Conservation (phyloP, 2,329 filamentous ascomycete species). For the Aspergillus niger region DNA sequence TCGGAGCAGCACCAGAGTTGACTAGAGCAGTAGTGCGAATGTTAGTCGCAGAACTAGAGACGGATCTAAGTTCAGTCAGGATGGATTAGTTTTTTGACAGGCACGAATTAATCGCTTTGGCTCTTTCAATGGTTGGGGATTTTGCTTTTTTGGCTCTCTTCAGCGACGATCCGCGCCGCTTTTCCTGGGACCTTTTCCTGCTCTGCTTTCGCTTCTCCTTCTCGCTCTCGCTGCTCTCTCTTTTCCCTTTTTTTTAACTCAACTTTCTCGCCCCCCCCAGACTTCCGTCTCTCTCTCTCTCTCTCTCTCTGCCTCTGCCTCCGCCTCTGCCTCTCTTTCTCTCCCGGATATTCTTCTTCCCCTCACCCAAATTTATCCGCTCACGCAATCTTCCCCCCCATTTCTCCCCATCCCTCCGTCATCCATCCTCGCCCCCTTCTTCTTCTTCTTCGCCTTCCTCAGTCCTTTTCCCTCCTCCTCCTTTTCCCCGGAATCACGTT, state of each 20-base stretch:
- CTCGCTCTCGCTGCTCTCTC: neutral
- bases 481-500: no score
- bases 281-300: neutral
- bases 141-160: neutral
- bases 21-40: no score
- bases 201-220: neutral
- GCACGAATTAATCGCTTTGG: no score
- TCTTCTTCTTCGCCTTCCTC: neutral
- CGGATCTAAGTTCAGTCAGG: neutral
- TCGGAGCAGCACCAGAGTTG: no score
- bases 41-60: neutral
- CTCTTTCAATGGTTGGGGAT: neutral
- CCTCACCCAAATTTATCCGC: no score
- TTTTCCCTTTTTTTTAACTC: neutral
- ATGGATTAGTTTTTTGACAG: no score
- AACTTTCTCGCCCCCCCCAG: neutral
- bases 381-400: no score
- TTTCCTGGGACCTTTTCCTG: no score
- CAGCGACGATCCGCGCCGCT: slow-evolving; percentile 1
- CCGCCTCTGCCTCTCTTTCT: neutral
- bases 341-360: no score
- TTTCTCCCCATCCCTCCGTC: no score
- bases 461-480: neutral
- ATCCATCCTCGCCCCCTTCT: no score
- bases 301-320: neutral